Conservation (phyloP, 2,329 filamentous ascomycete species). For the Aaosphaeria pasadenensis region DNA sequence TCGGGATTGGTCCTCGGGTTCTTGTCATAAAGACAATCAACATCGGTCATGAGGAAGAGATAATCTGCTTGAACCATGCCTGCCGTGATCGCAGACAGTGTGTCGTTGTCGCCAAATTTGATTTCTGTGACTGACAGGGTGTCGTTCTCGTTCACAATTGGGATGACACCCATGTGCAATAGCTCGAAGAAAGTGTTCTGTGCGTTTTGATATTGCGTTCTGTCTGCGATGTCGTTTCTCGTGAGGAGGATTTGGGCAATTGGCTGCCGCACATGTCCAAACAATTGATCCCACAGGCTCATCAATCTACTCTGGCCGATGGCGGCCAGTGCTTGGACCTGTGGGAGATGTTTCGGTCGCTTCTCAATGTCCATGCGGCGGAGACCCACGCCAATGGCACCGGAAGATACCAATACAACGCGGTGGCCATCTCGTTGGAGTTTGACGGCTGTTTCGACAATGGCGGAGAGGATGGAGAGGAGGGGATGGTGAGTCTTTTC, state of each 20-base stretch:
- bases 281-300: constrained; percentile 91
- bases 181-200: constrained; percentile 92
- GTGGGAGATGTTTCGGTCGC: constrained; percentile 84
- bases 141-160: constrained; percentile 98
- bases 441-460: constrained; percentile 89
- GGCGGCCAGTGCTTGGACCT: constrained; percentile 89
- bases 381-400: constrained; percentile 91
- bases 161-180: constrained; percentile 91
- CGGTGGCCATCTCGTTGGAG: constrained; percentile 87
- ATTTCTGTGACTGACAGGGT: constrained; percentile 96
- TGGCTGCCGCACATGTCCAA: constrained; percentile 81
- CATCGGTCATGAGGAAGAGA: constrained; percentile 97
- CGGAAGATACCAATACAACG: constrained; percentile 94
- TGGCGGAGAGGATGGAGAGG: constrained; percentile 83
- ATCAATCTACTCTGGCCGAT: constrained; percentile 96
- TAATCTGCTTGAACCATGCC: constrained; percentile 97
- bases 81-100: constrained; percentile 90
- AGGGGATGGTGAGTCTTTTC: constrained; percentile 92
- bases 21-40: constrained; percentile 95
- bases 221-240: constrained; percentile 93
- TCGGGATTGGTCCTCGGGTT: constrained; percentile 85
- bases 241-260: constrained; percentile 94
- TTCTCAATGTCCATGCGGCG: constrained; percentile 84
- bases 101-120: constrained; percentile 99
- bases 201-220: constrained; percentile 92